These are phyloP conservation scores for Populus ilicifolia DNA, from an alignment of 345 rosid genomes.

Conservation along the genomic window DNA sequence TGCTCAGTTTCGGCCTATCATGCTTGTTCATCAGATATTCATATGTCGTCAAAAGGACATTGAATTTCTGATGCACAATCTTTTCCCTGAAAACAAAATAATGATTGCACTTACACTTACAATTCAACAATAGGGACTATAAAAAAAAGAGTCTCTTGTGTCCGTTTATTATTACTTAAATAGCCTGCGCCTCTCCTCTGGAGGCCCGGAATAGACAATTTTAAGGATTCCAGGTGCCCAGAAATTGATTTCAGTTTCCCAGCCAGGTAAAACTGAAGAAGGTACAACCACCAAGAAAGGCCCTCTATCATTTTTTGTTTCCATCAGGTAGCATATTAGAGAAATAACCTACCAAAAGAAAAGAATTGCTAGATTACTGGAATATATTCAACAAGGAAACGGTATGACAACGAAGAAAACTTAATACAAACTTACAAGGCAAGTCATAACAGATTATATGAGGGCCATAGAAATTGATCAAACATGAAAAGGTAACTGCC, in stretches of 20 bases:
- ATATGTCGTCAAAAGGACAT: constrained; percentile 83
- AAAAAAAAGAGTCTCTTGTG: neutral
- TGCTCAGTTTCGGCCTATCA: constrained; percentile 86
- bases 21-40: constrained; percentile 97
- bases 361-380: constrained; percentile 7
- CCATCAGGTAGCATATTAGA: constrained; percentile 85
- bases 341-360: constrained; percentile 56
- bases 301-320: constrained; percentile 81
- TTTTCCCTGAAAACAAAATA: constrained; percentile 61
- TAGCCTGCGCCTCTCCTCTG: constrained; percentile 83
- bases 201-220: constrained; percentile 83
- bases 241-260: constrained; percentile 76
- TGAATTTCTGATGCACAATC: constrained; percentile 84
- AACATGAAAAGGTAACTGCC: neutral
- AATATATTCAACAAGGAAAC: neutral
- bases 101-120: constrained; percentile 11
- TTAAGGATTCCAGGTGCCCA: constrained; percentile 77
- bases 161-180: constrained; percentile 57
- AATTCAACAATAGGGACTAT: neutral
- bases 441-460: neutral
- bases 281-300: constrained; percentile 92
- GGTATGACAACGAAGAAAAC: neutral
- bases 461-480: neutral
- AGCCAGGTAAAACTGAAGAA: constrained; percentile 88
- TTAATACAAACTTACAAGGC: neutral